Percentiles rank a stretch among this genome's conserved stretches.
phyloP scores from a whole-genome alignment of 257 asterid genomes.

The Paraleonurus japonicus region DNA sequence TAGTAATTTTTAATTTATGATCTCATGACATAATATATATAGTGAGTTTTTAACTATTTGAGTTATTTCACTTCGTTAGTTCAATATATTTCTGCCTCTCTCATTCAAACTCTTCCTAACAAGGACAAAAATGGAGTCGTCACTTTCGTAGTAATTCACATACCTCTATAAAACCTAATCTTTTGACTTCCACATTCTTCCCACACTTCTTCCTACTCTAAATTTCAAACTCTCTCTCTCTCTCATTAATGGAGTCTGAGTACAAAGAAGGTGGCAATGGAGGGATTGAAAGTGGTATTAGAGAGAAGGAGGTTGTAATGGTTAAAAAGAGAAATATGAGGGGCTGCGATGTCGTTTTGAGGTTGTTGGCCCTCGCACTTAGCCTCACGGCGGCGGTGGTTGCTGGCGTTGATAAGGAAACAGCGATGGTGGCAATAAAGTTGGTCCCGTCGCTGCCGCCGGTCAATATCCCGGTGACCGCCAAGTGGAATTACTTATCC shows the following conservation, averaged over 20 bases:
- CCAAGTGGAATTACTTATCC: constrained; percentile 62
- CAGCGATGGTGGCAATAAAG: constrained; percentile 33
- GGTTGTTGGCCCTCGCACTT: constrained; percentile 46
- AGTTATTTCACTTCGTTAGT: too few species aligned
- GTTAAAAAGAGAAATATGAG: constrained; percentile 43
- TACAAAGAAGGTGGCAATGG: constrained; percentile 24
- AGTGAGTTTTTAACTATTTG: too few species aligned
- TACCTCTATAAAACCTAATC: background rate
- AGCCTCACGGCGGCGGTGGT: constrained; percentile 57
- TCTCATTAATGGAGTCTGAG: constrained; percentile 30
- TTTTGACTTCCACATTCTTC: background rate
- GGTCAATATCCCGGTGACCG: constrained; percentile 44
- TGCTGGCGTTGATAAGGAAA: constrained; percentile 55
- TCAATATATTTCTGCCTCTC: too few species aligned
- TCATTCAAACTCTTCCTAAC: too few species aligned
- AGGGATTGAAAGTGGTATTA: constrained; percentile 24
- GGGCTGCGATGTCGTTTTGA: constrained; percentile 45
- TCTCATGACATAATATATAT: too few species aligned
- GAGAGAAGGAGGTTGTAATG: constrained; percentile 29
- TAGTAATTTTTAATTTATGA: too few species aligned
- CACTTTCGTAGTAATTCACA: background rate
- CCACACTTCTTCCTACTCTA: background rate
- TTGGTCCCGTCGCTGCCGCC: constrained; percentile 56
- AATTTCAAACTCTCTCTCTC: background rate
- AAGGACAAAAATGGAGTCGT: background rate